Percentiles rank a stretch among this genome's conserved stretches.
Conservation (phyloP, 371 early-diverging fungal species). For the Capniomyces stellatus region DNA sequence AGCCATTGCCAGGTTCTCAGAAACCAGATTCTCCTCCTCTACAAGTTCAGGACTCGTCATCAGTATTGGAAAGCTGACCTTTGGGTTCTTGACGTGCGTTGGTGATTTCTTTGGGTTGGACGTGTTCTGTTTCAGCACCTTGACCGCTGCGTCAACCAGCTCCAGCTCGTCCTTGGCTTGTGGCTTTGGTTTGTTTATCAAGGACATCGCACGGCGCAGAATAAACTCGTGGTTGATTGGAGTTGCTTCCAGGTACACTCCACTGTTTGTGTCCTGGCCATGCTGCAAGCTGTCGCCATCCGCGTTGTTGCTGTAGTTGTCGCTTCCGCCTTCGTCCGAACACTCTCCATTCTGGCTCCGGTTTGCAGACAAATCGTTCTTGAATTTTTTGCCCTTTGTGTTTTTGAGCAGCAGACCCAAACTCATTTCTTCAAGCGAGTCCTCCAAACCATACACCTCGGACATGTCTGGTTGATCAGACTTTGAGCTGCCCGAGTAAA, state of each 20-base stretch:
- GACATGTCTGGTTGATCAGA: neutral
- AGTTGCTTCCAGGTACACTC: no score
- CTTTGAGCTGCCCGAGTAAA: neutral
- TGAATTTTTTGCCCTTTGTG: no score
- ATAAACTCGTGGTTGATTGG: conserved; percentile 12
- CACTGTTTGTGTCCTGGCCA: no score
- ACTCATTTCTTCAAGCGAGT: neutral
- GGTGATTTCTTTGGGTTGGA: neutral
- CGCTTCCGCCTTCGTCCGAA: neutral
- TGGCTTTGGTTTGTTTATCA: conserved; percentile 23
- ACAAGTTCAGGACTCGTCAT: neutral
- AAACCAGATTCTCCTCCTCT: neutral
- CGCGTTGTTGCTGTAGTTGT: neutral
- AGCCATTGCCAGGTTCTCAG: neutral
- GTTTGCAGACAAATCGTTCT: neutral
- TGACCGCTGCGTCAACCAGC: conserved; percentile 24
- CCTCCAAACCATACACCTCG: neutral
- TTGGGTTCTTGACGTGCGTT: neutral
- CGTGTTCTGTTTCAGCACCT: neutral
- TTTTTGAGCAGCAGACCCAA: neutral
- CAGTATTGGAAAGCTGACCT: no score
- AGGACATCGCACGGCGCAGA: conserved; percentile 21
- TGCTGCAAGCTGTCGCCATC: neutral
- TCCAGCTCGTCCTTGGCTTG: conserved; percentile 22
- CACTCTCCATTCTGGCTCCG: neutral